Evolutionary conservation across 257 asterid species (phyloP).

Genomic region (Asclepias syriaca): DNA sequence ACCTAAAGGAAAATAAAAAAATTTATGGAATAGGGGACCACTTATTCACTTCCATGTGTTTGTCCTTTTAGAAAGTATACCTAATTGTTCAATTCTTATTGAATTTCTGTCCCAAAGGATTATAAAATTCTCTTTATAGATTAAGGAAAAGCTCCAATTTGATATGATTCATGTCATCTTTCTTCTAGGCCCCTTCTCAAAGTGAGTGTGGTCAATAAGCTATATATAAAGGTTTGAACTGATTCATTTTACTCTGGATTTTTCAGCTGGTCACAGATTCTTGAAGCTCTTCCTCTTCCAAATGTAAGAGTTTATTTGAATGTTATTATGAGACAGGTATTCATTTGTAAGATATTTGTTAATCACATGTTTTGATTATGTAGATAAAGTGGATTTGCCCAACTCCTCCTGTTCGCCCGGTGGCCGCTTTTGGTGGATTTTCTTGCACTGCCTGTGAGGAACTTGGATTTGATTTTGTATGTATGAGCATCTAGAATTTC

Average conservation of each 20-base stretch:
- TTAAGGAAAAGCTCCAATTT: neutral
- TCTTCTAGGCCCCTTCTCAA: slow-evolving; percentile 10
- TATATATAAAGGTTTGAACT: slow-evolving; percentile 8
- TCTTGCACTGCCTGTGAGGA: slow-evolving; percentile 81
- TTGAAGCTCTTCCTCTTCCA: slow-evolving; percentile 69
- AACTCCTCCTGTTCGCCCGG: slow-evolving; percentile 79
- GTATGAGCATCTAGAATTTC: neutral
- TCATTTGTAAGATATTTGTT: neutral
- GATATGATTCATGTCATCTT: slow-evolving; percentile 11
- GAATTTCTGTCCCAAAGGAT: neutral
- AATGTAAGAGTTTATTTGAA: slow-evolving; percentile 38
- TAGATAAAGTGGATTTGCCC: slow-evolving; percentile 96
- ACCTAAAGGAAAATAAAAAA: too few relatives aligned
- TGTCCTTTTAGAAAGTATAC: slow-evolving; percentile 14
- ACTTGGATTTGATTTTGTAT: too few relatives aligned
- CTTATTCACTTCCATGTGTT: too few relatives aligned
- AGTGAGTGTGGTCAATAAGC: slow-evolving; percentile 33
- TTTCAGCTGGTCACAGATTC: slow-evolving; percentile 72
- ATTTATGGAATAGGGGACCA: slow-evolving; percentile 50
- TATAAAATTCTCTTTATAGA: neutral
- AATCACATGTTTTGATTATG: neutral
- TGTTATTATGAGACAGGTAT: too few relatives aligned
- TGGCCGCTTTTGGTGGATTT: slow-evolving; percentile 74
- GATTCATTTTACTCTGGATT: slow-evolving; percentile 7
- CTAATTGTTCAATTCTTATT: too few relatives aligned